Percentiles rank a stretch among this genome's conserved stretches.
phyloP scores from a whole-genome alignment of 345 rosid species.

The Moricandia moricandioides region DNA sequence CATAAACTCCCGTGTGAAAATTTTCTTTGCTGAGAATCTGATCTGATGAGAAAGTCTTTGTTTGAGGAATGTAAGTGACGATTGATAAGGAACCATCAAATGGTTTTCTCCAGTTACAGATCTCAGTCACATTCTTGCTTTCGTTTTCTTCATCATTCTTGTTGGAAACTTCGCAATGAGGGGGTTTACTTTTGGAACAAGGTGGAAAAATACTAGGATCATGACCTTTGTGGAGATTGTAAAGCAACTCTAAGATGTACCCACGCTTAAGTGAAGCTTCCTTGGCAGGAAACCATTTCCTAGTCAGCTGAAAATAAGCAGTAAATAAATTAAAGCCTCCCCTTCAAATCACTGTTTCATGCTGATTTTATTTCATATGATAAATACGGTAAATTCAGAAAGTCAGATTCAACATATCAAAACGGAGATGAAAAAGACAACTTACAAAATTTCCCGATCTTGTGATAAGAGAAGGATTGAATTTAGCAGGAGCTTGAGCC shows the following conservation, averaged over 20 bases:
- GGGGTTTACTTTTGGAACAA: constrained; percentile 35
- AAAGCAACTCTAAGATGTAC: constrained; percentile 59
- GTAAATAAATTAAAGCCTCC: not conserved
- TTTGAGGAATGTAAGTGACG: constrained; percentile 6
- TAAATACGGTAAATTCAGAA: not conserved
- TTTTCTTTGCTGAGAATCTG: constrained; percentile 39
- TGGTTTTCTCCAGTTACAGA: constrained; percentile 36
- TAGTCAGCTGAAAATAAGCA: constrained; percentile 56
- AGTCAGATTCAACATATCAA: constrained; percentile 15
- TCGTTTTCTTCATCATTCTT: constrained; percentile 40
- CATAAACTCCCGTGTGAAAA: constrained; percentile 25
- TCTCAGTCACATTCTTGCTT: constrained; percentile 38
- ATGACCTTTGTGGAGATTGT: constrained; percentile 54
- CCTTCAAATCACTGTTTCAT: not conserved
- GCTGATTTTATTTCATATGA: constrained; percentile 2
- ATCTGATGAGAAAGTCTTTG: constrained; percentile 41
- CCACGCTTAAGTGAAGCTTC: constrained; percentile 85
- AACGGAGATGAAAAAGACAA: constrained; percentile 11
- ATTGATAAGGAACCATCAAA: constrained; percentile 35
- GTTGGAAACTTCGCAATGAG: constrained; percentile 33
- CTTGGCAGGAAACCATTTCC: constrained; percentile 75
- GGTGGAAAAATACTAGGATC: constrained; percentile 38
- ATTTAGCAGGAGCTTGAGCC: constrained; percentile 59
- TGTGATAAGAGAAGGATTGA: constrained; percentile 58
- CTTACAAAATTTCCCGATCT: constrained; percentile 63